Base-by-base conservation (phyloP, 2,329 filamentous ascomycete genomes). In the Metarhizium rileyi region DNA sequence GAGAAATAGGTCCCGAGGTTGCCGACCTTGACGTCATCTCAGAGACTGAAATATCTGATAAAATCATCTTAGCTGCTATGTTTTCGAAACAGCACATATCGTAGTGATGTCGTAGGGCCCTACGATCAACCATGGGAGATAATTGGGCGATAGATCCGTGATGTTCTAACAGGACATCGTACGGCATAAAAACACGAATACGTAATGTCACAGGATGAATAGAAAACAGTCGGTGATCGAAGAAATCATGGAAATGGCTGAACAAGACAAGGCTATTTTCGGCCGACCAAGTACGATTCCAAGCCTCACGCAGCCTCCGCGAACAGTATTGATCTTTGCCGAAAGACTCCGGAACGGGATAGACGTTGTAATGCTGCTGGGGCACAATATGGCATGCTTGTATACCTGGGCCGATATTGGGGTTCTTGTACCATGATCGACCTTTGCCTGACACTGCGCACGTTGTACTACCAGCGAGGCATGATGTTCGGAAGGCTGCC, bases 81-180 rank as follows among this genome's bases (percentile, higher is more conserved):
- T 57, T 57, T 48, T 58, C 53, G n/a, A 59, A 55, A 43, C 55
- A 57, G 36, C 53, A 57, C 52, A 59, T 58, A 1, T 59, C 52
- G 36, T 55, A 60, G 22, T 60, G 51, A 25, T 59, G 52, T 2
- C 49, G 51, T 3, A 59, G 40, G 3, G 56, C 53, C 2, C 41
- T 12, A 1, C 33, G 28, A 30, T 57, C 52, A 18, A 58, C 41
- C 2, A 23, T 43, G 1, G 20, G 9, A 14, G 53, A 33, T 0
- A 55, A 4, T 6, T n/a, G 36, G 0, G 51, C 53, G 38, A 41
- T 6, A 41, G 38, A 12, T 3, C 16, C 38, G 25, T 41, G 38
- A 41, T 41, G 25, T 7, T 41, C 38, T 12, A 41, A 41, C 8
- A 41, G 38, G 22, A 41, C 38, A 14, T 41, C 38, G 18, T 41